Percentiles rank a stretch among this genome's conserved stretches.
Conservation (phyloP, 768 basidiomycete species). For the Agrocybe praecox region DNA sequence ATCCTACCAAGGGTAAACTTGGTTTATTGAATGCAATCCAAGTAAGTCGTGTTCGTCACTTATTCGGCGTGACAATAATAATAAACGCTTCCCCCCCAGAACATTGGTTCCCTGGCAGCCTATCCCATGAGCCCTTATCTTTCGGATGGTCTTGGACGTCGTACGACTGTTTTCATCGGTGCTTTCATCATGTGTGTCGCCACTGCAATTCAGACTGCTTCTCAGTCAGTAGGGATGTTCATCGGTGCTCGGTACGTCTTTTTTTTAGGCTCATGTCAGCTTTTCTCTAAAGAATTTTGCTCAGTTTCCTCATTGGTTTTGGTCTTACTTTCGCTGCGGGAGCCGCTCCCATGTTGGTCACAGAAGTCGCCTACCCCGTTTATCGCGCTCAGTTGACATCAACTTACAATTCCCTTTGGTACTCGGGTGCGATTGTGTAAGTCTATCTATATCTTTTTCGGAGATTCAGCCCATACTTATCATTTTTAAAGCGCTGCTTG, state of each 20-base stretch:
- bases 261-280: not conserved
- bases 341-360: constrained; percentile 82
- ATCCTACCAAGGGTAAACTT: constrained; percentile 57
- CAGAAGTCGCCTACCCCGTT: constrained; percentile 83
- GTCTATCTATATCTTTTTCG: constrained; percentile 23
- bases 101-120: constrained; percentile 67
- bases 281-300: no score
- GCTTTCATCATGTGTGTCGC: constrained; percentile 72
- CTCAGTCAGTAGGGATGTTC: constrained; percentile 78
- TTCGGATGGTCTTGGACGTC: constrained; percentile 73
- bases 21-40: constrained; percentile 79
- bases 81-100: constrained; percentile 37
- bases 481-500: constrained; percentile 62
- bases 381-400: constrained; percentile 82
- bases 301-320: constrained; percentile 72
- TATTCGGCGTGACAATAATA: not conserved
- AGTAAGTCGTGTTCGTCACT: constrained; percentile 35
- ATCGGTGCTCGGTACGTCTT: constrained; percentile 69
- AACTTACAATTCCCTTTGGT: constrained; percentile 85
- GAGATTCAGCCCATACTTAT: not conserved
- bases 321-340: constrained; percentile 75
- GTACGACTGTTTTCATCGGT: constrained; percentile 65
- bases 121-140: constrained; percentile 74
- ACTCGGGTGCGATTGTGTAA: constrained; percentile 77
- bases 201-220: constrained; percentile 68